These are phyloP conservation scores for Hypoxylon sp. DNA, from an alignment of 2,329 filamentous ascomycete genomes.

Conservation along the genomic window DNA sequence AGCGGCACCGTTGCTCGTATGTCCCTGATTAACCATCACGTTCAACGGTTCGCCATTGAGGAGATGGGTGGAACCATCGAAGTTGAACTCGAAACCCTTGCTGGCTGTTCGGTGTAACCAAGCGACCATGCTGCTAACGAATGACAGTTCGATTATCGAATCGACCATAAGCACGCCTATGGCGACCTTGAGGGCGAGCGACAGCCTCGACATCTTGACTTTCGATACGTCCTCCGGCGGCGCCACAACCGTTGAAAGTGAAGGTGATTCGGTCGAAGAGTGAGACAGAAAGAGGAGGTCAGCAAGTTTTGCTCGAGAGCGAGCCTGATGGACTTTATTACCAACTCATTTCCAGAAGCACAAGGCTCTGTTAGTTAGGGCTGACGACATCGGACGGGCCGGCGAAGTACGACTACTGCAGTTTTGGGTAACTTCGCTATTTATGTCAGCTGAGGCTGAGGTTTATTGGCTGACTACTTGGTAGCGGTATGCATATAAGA, in stretches of 20 bases:
- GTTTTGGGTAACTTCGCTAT: conserved; percentile 24
- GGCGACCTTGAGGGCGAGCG: conserved; percentile 44
- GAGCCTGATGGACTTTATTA: conserved; percentile 34
- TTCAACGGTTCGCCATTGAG: conserved; percentile 51
- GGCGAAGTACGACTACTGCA: conserved; percentile 9
- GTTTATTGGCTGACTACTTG: conserved; percentile 19
- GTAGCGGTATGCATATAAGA: conserved; percentile 29
- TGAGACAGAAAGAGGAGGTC: conserved; percentile 2
- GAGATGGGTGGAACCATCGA: conserved; percentile 42
- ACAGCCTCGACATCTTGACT: conserved; percentile 34
- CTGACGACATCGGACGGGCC: conserved; percentile 30
- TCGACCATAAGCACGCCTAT: conserved; percentile 55
- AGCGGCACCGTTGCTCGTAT: conserved; percentile 59
- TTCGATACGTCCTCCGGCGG: neutral
- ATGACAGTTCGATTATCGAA: conserved; percentile 56
- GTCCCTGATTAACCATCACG: conserved; percentile 57
- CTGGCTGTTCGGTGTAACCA: conserved; percentile 55
- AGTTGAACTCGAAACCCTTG: conserved; percentile 48
- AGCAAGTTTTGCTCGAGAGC: neutral
- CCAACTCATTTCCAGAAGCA: conserved; percentile 9
- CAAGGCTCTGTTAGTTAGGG: conserved; percentile 30
- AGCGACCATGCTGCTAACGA: conserved; percentile 56
- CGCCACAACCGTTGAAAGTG: conserved; percentile 5
- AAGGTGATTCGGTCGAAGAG: conserved; percentile 5
- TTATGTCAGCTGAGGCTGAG: conserved; percentile 29